Percentiles rank a stretch among this genome's conserved stretches.
Evolutionary conservation across 805 yeast genomes (phyloP).

Genomic region (Barnettozyma salicaria): DNA sequence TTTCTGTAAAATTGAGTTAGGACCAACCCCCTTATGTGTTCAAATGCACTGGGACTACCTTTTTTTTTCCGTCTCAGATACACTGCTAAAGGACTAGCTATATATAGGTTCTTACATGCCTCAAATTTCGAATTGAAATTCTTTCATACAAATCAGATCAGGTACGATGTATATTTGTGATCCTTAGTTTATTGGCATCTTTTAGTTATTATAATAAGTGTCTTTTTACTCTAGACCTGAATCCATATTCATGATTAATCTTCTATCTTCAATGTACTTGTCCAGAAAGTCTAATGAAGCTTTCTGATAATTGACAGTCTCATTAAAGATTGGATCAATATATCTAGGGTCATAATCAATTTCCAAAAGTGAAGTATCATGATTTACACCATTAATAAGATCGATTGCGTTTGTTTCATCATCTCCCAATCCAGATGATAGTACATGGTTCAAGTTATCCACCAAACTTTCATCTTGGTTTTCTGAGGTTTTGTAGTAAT

Average conservation of each 20-base stretch:
- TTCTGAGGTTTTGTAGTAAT: constrained; percentile 5
- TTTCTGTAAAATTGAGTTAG: too few species aligned
- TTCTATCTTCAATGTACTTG: constrained; percentile 19
- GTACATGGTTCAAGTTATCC: background rate
- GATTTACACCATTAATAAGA: constrained; percentile 5
- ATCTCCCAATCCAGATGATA: too few species aligned
- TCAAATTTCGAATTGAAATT: too few species aligned
- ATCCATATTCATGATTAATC: constrained; percentile 15
- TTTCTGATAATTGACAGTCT: constrained; percentile 11
- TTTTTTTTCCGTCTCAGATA: too few species aligned
- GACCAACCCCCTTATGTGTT: too few species aligned
- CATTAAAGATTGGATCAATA: constrained; percentile 19
- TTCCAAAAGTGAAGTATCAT: constrained; percentile 13
- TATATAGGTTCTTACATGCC: too few species aligned
- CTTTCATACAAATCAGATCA: too few species aligned
- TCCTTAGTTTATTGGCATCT: too few species aligned
- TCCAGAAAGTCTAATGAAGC: constrained; percentile 15
- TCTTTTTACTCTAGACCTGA: constrained; percentile 55
- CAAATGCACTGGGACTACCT: too few species aligned
- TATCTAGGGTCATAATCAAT: constrained; percentile 24
- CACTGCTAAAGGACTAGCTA: too few species aligned
- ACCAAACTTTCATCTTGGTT: background rate
- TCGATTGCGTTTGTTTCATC: constrained; percentile 11
- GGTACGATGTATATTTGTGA: too few species aligned
- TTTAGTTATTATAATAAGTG: too few species aligned